phyloP scores from a whole-genome alignment of 768 basidiomycete genomes.

The Pulveroboletus frians region DNA sequence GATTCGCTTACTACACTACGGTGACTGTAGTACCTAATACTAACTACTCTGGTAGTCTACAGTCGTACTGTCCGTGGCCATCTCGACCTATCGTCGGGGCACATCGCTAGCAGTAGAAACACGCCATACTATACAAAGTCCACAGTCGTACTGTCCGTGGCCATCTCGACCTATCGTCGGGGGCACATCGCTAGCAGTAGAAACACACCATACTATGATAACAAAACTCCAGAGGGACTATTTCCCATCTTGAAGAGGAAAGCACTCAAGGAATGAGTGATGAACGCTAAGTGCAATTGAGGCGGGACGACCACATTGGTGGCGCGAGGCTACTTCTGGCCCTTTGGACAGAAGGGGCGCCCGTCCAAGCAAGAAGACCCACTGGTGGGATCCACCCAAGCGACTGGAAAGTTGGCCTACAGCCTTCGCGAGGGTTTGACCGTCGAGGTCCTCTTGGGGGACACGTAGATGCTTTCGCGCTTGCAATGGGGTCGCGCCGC shows the following conservation, averaged over 20 bases:
- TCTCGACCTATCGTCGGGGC: not conserved
- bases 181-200: not conserved
- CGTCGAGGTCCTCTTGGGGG: not conserved
- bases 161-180: not conserved
- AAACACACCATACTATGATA: not conserved
- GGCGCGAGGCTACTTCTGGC: not conserved
- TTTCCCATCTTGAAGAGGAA: not conserved
- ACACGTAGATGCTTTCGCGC: constrained; percentile 7
- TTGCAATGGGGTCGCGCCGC: not conserved
- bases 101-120: not conserved
- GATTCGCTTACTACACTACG: constrained; percentile 1
- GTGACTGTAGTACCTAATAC: no score
- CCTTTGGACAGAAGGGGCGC: not conserved
- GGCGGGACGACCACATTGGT: not conserved
- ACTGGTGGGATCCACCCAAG: not conserved
- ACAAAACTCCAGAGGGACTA: not conserved
- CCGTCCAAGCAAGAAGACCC: not conserved
- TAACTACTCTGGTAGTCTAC: not conserved
- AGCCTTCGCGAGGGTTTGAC: constrained; percentile 19
- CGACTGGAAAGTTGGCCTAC: constrained; percentile 3
- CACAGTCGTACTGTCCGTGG: not conserved
- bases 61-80: not conserved
- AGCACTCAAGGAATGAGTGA: not conserved
- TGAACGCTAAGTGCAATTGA: not conserved
- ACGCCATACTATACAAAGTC: not conserved